Evolutionary conservation across 2,329 filamentous ascomycete genomes (phyloP).

Genomic region (Botryosphaeria agaves): DNA sequence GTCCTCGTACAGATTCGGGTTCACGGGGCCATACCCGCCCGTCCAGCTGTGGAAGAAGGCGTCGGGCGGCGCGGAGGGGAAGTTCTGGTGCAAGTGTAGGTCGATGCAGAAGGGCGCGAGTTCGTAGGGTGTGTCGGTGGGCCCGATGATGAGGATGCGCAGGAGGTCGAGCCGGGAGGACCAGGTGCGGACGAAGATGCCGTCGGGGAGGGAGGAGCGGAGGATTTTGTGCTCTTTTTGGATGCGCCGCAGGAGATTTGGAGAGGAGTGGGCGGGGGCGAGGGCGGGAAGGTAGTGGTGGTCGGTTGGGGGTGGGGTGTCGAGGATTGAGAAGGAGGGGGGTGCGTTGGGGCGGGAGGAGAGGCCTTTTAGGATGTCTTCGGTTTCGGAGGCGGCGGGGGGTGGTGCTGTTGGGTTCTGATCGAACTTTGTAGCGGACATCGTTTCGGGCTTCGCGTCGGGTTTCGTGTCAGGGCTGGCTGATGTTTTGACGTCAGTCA

Average conservation of each 20-base stretch:
- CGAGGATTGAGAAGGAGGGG: constrained; percentile 20
- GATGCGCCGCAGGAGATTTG: constrained; percentile 30
- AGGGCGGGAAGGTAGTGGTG: constrained; percentile 20
- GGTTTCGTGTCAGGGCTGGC: no score
- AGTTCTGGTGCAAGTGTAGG: constrained; percentile 31
- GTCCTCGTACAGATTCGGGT: constrained; percentile 46
- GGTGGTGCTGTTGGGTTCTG: no score
- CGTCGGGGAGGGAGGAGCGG: constrained; percentile 31
- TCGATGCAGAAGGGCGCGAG: constrained; percentile 44
- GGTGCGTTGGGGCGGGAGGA: constrained; percentile 5
- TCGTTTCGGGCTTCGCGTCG: no score
- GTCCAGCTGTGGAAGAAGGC: constrained; percentile 44
- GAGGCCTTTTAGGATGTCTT: no score
- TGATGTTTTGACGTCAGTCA: no score
- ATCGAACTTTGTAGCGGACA: no score
- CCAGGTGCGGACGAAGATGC: constrained; percentile 42
- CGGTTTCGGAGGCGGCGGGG: no score
- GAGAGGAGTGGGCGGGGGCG: constrained; percentile 6
- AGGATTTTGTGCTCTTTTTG: constrained; percentile 43
- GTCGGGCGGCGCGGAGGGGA: constrained; percentile 34
- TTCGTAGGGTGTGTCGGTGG: constrained; percentile 42
- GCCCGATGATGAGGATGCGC: constrained; percentile 40
- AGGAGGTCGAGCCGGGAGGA: constrained; percentile 40
- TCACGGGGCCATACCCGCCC: constrained; percentile 32
- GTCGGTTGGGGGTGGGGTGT: constrained; percentile 22